phyloP scores from a whole-genome alignment of 306 rosid species.

The Begonia loranthoides region DNA sequence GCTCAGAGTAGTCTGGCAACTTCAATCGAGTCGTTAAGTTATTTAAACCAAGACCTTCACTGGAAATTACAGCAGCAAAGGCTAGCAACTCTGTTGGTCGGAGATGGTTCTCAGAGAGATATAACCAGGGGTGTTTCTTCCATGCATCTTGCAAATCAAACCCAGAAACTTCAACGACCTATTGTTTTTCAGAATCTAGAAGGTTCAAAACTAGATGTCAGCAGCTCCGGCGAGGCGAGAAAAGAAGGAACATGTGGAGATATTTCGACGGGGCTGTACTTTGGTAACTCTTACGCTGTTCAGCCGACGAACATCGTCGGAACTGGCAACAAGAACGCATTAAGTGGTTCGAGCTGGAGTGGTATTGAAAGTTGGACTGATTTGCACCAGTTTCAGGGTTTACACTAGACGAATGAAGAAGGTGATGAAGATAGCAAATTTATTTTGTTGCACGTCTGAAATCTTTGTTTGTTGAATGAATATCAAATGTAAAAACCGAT shows the following conservation, averaged over 20 bases:
- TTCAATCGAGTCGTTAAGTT: constrained; percentile 79
- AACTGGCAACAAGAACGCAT: no score
- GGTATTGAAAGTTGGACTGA: no score
- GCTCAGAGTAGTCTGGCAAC: constrained; percentile 39
- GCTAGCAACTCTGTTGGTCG: constrained; percentile 50
- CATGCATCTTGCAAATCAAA: constrained; percentile 18
- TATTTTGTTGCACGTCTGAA: no score
- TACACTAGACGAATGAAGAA: no score
- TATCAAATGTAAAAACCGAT: no score
- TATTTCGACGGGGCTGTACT: no score
- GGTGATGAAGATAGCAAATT: no score
- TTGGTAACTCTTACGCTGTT: no score
- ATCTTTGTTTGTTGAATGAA: no score
- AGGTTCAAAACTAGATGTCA: constrained; percentile 17
- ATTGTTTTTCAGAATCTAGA: constrained; percentile 55
- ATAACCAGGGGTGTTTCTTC: background rate
- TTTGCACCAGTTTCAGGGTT: no score
- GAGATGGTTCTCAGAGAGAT: constrained; percentile 16
- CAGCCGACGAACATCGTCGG: no score
- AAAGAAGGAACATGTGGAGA: background rate
- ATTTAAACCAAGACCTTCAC: constrained; percentile 91
- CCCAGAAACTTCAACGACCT: constrained; percentile 31
- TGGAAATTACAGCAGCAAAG: constrained; percentile 89
- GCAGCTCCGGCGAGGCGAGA: constrained; percentile 1
- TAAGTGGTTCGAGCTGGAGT: no score